Base-by-base conservation (phyloP, 2,329 filamentous ascomycete genomes). In the Aspergillus puulaauensis region DNA sequence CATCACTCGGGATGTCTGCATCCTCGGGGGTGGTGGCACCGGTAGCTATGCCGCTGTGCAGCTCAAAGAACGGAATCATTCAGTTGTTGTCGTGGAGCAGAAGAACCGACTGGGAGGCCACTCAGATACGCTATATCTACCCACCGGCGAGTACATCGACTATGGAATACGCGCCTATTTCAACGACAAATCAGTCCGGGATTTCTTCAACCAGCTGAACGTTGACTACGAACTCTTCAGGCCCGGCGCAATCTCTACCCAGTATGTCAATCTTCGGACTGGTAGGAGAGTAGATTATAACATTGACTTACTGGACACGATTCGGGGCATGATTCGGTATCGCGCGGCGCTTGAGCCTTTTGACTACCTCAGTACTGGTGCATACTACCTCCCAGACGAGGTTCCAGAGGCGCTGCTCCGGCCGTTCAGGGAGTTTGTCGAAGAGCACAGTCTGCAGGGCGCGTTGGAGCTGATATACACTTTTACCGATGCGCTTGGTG, bases 361-460 rank as follows among this genome's bases (percentile, higher is more conserved):
- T 31, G 40, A 47, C 12, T 61, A 51, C 4, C 47, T 61, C 2
- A n/a, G 45, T 2, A 49, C 53, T 11, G 55, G 57, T 4, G 17
- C 44, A 3, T 65, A 79, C 57, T 76, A 80, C 21, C 68, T 81
- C 0, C 76, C 79, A 0, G 62, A 70, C n/a, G 63, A 63, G 1
- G 61, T 68, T 9, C 61, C 63, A 1, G 62, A 60, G 15, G 63
- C 60, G 3, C 52, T 66, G 1, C 35, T 63, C 2, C 50, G 59
- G 1, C 60, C 66, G 2, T 62, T 68, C 11, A 37, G 59, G 1
- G 50, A 66, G 4, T 66, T 68, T n/a, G 41, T 66, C 11, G 4
- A 53, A 4, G 58, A 57, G 14, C 21, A 62, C 5, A 52, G 51
- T 1, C 44, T 64, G 2, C 44, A 58, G 14, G 46, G 19, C 1